These are phyloP conservation scores for Drechslerella coelobrocha DNA, from an alignment of 2,329 filamentous ascomycete species.

Conservation along the genomic window DNA sequence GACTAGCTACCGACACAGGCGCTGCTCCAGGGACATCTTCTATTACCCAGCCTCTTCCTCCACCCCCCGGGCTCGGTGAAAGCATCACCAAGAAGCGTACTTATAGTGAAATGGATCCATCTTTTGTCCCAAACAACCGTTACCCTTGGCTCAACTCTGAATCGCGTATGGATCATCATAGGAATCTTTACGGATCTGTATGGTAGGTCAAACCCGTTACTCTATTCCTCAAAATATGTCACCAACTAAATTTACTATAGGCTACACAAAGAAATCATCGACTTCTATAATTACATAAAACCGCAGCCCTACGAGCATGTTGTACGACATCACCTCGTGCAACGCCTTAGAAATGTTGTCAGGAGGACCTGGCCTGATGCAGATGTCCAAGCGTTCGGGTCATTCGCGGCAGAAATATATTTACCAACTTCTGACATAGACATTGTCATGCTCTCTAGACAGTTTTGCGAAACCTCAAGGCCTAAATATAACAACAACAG, in stretches of 20 bases:
- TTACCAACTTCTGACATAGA: conserved; percentile 90
- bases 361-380: conserved; percentile 67
- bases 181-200: conserved; percentile 64
- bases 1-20: conserved; percentile 47
- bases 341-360: conserved; percentile 70
- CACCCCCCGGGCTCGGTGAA: conserved; percentile 23
- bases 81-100: conserved; percentile 51
- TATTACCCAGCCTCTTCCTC: conserved; percentile 26
- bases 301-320: conserved; percentile 78
- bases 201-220: conserved; percentile 62
- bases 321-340: conserved; percentile 75
- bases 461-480: conserved; percentile 65
- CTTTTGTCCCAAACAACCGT: conserved; percentile 57
- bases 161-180: conserved; percentile 63
- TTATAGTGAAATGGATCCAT: conserved; percentile 40
- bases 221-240: neutral
- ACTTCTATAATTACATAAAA: conserved; percentile 85
- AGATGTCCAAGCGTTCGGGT: conserved; percentile 81
- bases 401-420: conserved; percentile 83
- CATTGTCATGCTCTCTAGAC: conserved; percentile 75
- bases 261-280: conserved; percentile 85
- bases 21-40: conserved; percentile 28
- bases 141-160: conserved; percentile 69
- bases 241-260: conserved; percentile 60
- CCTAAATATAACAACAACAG: conserved; percentile 60